Base-by-base conservation (phyloP, 768 basidiomycete species). In the Collybia nuda region DNA sequence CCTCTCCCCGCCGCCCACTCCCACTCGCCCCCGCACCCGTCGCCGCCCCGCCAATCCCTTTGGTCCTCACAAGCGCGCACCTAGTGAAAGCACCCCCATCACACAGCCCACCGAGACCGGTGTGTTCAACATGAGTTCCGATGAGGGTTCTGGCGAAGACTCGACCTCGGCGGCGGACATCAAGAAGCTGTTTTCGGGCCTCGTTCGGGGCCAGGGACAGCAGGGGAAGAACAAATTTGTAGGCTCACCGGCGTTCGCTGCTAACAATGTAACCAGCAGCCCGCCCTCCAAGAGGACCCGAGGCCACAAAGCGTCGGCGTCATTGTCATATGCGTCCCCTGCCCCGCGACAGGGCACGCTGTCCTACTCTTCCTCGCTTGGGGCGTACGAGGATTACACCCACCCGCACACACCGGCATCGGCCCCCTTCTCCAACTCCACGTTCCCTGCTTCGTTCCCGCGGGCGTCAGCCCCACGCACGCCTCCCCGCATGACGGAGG, bases 81-180 rank as follows among this genome's bases (percentile, higher is more conserved):
- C 88, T 6, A 88, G 85, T 62, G 32, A 32, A 32, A 32, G 32
- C 32, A 4, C 32, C 3, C 9, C 32, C 9, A 32, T 11, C 12
- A 11, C 32, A 11, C 32, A 32, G 14, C 32, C 32, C 14, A 32
- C 32, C 14, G 88, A 89, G 43, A 84, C 84, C 32, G 72, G 61
- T 19, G 64, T 90, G n/a, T 90, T 89, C 65, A 66, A 74, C 62
- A 82, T 90, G 79, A 85, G 83, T 44, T 83, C 85, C 41, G 87
- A 90, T 54, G 87, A 88, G 43, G 23, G 56, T 46, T 6, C 46
- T 44, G 1, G 60, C 55, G 54, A 48, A 36, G 36, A 54, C 17
- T 48, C 40, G 17, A 24, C 26, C 32, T 36, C 28, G 9, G n/a
- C 48, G n/a, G 32, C 32, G 9, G 32, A 32, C 7, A 9, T 32